A percentile compares a stretch with the other conserved stretches of the same genome.
Evolutionary conservation across 2,329 filamentous ascomycete genomes (phyloP).

Genomic region (Exophiala mesophila): DNA sequence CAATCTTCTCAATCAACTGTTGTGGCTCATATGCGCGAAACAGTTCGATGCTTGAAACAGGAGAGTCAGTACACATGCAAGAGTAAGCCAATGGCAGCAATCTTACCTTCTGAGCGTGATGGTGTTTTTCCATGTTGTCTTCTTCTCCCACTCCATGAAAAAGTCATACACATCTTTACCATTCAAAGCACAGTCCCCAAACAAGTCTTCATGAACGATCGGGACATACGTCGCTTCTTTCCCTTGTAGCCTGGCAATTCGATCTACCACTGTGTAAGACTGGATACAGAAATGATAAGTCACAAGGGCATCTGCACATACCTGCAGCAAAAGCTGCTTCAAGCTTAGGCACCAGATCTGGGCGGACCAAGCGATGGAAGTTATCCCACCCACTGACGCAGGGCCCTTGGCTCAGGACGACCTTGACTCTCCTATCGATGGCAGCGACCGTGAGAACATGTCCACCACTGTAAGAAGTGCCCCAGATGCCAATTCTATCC

Average conservation of each 20-base stretch:
- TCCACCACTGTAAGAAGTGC: slow-evolving; percentile 35
- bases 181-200: slow-evolving; percentile 29
- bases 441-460: slow-evolving; percentile 36
- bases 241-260: slow-evolving; percentile 29
- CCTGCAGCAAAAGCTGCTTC: slow-evolving; percentile 27
- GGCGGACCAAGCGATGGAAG: slow-evolving; percentile 30
- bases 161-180: slow-evolving; percentile 32
- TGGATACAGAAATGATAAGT: neutral
- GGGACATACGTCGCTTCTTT: slow-evolving; percentile 28
- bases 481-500: slow-evolving; percentile 33
- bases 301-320: slow-evolving; percentile 4
- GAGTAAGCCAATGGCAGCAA: slow-evolving; percentile 12
- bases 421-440: slow-evolving; percentile 37
- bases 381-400: slow-evolving; percentile 33
- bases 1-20: slow-evolving; percentile 32
- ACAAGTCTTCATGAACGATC: slow-evolving; percentile 29
- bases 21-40: slow-evolving; percentile 14
- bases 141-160: slow-evolving; percentile 31
- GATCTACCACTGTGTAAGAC: slow-evolving; percentile 2
- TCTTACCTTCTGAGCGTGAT: slow-evolving; percentile 31
- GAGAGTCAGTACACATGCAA: neutral
- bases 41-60: slow-evolving; percentile 1
- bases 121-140: slow-evolving; percentile 35
- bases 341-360: slow-evolving; percentile 27
- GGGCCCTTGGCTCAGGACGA: slow-evolving; percentile 34